Evolutionary conservation across 257 asterid genomes (phyloP).

Genomic region (Forsythia suspensa): DNA sequence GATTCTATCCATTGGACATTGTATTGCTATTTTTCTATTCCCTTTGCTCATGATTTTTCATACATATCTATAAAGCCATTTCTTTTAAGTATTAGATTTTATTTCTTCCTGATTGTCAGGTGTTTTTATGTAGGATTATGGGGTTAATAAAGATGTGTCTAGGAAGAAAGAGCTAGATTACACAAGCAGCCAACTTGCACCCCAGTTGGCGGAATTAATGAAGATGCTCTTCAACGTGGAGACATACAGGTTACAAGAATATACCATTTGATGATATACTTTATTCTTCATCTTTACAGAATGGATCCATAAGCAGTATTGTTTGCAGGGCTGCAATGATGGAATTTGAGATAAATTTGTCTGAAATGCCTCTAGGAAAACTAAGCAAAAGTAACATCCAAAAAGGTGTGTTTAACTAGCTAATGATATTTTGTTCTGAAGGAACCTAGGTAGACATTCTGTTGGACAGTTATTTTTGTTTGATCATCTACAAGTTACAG

Average conservation of each 20-base stretch:
- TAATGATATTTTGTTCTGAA: background rate
- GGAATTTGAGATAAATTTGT: conserved; percentile 97
- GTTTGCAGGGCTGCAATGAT: conserved; percentile 94
- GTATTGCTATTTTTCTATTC: conserved; percentile 40
- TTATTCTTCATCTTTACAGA: conserved; percentile 22
- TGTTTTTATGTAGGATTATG: conserved; percentile 75
- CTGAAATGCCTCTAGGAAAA: conserved; percentile 99
- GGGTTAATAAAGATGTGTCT: conserved; percentile 58
- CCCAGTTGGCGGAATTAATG: conserved; percentile 76
- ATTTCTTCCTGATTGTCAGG: conserved; percentile 18
- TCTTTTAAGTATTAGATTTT: conserved; percentile 6
- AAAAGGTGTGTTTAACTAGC: conserved; percentile 51
- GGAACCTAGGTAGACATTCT: background rate
- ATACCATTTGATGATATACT: conserved; percentile 8
- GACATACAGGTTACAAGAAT: conserved; percentile 68
- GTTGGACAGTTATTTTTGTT: conserved; percentile 11
- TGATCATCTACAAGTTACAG: conserved; percentile 6
- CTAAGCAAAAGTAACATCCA: conserved; percentile 89
- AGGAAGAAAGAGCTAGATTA: conserved; percentile 56
- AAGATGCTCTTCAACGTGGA: conserved; percentile 93
- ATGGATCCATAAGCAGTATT: conserved; percentile 20
- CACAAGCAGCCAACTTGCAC: conserved; percentile 68
- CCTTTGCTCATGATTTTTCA: conserved; percentile 12
- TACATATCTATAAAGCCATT: conserved; percentile 3
- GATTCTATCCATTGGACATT: conserved; percentile 84